These are phyloP conservation scores for Olyra latifolia DNA, from an alignment of 176 grass and related monocot genomes.

Conservation along the genomic window DNA sequence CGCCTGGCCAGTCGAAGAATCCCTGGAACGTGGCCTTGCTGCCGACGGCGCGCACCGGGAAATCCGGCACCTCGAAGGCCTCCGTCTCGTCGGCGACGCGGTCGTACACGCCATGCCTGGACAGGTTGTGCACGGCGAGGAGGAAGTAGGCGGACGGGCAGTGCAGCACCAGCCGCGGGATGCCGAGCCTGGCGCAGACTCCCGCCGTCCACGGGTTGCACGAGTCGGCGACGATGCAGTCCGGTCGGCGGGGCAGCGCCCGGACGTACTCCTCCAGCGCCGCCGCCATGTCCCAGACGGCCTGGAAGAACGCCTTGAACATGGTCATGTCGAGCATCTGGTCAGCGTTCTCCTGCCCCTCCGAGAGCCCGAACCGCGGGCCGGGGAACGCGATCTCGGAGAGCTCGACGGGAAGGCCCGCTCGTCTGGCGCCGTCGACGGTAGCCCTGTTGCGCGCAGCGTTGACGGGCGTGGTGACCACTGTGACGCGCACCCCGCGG, in stretches of 20 bases:
- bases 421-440: conserved; percentile 3
- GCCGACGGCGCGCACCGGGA: conserved; percentile 21
- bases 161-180: conserved; percentile 11
- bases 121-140: conserved; percentile 10
- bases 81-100: conserved; percentile 11
- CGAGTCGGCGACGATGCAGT: conserved; percentile 20
- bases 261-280: conserved; percentile 42
- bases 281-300: conserved; percentile 2
- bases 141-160: conserved; percentile 33
- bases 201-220: conserved; percentile 14
- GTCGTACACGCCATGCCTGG: conserved; percentile 24
- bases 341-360: conserved; percentile 42
- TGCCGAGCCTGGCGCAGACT: not conserved
- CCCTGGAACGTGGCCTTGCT: conserved; percentile 18
- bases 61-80: conserved; percentile 37
- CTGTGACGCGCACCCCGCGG: conserved; percentile 33
- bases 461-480: conserved; percentile 56
- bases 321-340: not conserved
- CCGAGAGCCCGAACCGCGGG: conserved; percentile 25
- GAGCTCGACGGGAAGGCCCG: conserved; percentile 37
- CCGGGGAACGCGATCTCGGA: conserved; percentile 40
- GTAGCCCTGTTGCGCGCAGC: conserved; percentile 34
- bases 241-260: conserved; percentile 3
- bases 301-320: conserved; percentile 23
- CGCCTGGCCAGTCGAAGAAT: conserved; percentile 15